Evolutionary conservation across 805 yeast genomes (phyloP), one percentile per base, ranked within the genome.

Genomic region (Lachancea dasiensis): DNA sequence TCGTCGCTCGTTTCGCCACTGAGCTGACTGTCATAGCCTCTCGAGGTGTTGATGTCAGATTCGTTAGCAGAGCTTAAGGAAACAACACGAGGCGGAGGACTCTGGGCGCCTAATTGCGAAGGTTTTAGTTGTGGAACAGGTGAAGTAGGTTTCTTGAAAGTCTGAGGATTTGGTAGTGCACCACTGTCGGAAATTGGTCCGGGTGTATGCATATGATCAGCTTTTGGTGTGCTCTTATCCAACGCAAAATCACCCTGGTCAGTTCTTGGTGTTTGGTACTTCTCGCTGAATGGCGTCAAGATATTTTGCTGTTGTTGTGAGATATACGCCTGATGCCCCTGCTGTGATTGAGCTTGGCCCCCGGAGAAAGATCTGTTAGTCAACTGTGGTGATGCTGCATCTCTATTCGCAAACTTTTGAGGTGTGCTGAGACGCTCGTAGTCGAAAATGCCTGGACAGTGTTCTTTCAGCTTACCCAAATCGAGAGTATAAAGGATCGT

Each of bases 401-500:
- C 47, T 6, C 49, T 44, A 32, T 39, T 34, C 27, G 44, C 36
- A 15, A 35, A 27, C 9, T 43, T 45, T 34, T 47, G 36, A 19
- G 40, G 40, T 20, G 36, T 38, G 37, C 48, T 40, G 14, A 43
- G 36, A 55, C 64, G 53, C 49, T 68, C 57, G 50, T 68, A 44
- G 57, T 64, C 59, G 61, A 48, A 56, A 24, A 67, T 51, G 1
- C 64, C 68, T 1, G 71, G 63, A 18, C 68, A 62, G 15, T 71
- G 35, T 17, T 53, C 56, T 14, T 50, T 49, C 36, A 67, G 39
- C 21, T 51, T 51, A 1, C 61, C 40, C 16, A 78, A 62, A 47
- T 86, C 90, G 39, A 85, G 69, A 24, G 77, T 75, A 50, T 72
- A 82, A 14, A 83, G 68, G 62, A 73, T 69, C 27, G 78, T 77